Conservation (phyloP, 805 yeast species). For the Peterozyma toletana region DNA sequence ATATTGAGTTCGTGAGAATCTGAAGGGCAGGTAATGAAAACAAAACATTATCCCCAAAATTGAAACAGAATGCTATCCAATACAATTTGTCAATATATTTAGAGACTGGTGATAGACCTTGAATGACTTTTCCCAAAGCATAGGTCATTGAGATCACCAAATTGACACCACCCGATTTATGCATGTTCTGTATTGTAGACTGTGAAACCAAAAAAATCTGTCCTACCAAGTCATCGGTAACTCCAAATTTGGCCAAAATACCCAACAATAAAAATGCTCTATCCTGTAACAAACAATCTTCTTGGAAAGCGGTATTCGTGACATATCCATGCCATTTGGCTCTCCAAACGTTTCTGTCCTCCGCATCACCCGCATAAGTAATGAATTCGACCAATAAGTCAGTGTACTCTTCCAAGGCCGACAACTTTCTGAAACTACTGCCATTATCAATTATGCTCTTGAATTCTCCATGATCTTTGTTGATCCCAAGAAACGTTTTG, state of each 20-base stretch:
- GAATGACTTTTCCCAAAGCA: constrained; percentile 38
- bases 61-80: constrained; percentile 32
- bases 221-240: constrained; percentile 46
- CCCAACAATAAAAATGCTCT: constrained; percentile 68
- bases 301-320: constrained; percentile 51
- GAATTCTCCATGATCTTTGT: constrained; percentile 39
- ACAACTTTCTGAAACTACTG: constrained; percentile 29
- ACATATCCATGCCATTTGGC: constrained; percentile 60
- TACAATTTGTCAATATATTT: constrained; percentile 38
- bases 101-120: constrained; percentile 40
- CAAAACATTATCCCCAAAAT: constrained; percentile 17
- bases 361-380: constrained; percentile 36
- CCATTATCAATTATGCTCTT: constrained; percentile 21
- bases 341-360: constrained; percentile 48
- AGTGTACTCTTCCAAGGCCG: constrained; percentile 52
- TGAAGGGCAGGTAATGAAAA: constrained; percentile 23
- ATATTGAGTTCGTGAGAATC: constrained; percentile 27
- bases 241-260: constrained; percentile 54
- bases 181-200: not conserved
- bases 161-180: constrained; percentile 4
- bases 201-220: constrained; percentile 16
- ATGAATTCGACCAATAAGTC: constrained; percentile 47
- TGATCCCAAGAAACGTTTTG: constrained; percentile 63
- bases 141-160: constrained; percentile 26
- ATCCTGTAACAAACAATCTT: constrained; percentile 53